A percentile compares a stretch with the other conserved stretches of the same genome.
Conservation (phyloP, 371 early-diverging fungal genomes). For the Lichtheimia ornata region DNA sequence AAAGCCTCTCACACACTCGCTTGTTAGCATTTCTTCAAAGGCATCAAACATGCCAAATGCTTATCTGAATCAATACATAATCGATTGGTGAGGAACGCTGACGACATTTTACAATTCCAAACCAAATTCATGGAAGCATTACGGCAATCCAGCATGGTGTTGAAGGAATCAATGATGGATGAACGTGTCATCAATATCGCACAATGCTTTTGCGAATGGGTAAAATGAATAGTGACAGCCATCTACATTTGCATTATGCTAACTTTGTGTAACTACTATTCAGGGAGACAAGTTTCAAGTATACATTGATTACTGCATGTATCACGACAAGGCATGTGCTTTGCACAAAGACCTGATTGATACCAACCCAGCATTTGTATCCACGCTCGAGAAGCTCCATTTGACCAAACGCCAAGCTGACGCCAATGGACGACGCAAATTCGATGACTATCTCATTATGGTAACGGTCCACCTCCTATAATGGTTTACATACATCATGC, state of each 20-base stretch:
- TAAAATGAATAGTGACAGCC: constrained; percentile 9
- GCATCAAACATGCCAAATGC: constrained; percentile 23
- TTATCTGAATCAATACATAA: constrained; percentile 22
- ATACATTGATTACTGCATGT: constrained; percentile 44
- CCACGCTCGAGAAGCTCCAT: constrained; percentile 21
- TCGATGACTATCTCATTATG: constrained; percentile 49
- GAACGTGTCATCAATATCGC: constrained; percentile 26
- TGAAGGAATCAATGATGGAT: not conserved
- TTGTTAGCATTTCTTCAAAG: constrained; percentile 31
- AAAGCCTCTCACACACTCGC: not conserved
- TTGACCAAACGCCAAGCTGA: not conserved
- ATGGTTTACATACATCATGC: not conserved
- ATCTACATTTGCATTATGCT: not conserved
- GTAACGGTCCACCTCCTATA: constrained; percentile 17
- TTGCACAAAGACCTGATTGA: constrained; percentile 28
- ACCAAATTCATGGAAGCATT: constrained; percentile 23
- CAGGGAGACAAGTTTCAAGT: constrained; percentile 39
- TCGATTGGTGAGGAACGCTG: constrained; percentile 30
- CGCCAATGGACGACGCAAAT: constrained; percentile 20
- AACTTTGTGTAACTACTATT: not conserved
- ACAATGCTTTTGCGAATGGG: constrained; percentile 39
- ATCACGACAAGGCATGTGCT: constrained; percentile 38
- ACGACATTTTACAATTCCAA: constrained; percentile 26
- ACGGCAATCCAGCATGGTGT: not conserved
- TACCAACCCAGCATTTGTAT: constrained; percentile 25